Evolutionary conservation across 805 yeast genomes (phyloP).

Genomic region (Candida vartiovaarae): DNA sequence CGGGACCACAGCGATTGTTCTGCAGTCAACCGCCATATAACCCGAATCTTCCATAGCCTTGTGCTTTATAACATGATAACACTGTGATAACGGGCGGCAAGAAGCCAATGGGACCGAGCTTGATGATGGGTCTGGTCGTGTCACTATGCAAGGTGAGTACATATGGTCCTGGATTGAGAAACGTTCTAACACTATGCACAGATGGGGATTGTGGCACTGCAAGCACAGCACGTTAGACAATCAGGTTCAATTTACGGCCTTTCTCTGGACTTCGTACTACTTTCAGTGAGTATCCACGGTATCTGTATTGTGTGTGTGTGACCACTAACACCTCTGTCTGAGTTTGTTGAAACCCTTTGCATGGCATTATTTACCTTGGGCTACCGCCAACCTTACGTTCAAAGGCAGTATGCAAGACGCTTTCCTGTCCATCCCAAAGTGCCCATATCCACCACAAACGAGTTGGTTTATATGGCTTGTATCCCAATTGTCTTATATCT

Average conservation of each 20-base stretch:
- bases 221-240: conserved; percentile 18
- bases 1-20: too few species aligned
- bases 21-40: too few species aligned
- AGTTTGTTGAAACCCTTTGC: conserved; percentile 4
- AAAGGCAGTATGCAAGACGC: conserved; percentile 24
- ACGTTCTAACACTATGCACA: not conserved
- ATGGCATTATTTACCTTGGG: not conserved
- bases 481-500: conserved; percentile 13
- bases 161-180: not conserved
- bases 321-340: not conserved
- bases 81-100: too few species aligned
- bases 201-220: conserved; percentile 1
- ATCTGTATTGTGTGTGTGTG: too few species aligned
- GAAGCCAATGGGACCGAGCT: too few species aligned
- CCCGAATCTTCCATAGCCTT: too few species aligned
- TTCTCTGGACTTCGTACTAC: conserved; percentile 28
- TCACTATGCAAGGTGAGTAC: not conserved
- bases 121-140: not conserved
- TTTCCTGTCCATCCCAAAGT: conserved; percentile 29
- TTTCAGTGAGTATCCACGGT: conserved; percentile 10
- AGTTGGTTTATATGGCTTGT: conserved; percentile 16
- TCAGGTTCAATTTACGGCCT: conserved; percentile 31
- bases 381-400: conserved; percentile 6
- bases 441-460: conserved; percentile 19
- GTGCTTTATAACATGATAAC: too few species aligned